Percentiles rank a stretch among this genome's conserved stretches.
These are phyloP conservation scores for Trichosporon inkin DNA, from an alignment of 1,284 basidiomycete genomes.

Conservation along the genomic window DNA sequence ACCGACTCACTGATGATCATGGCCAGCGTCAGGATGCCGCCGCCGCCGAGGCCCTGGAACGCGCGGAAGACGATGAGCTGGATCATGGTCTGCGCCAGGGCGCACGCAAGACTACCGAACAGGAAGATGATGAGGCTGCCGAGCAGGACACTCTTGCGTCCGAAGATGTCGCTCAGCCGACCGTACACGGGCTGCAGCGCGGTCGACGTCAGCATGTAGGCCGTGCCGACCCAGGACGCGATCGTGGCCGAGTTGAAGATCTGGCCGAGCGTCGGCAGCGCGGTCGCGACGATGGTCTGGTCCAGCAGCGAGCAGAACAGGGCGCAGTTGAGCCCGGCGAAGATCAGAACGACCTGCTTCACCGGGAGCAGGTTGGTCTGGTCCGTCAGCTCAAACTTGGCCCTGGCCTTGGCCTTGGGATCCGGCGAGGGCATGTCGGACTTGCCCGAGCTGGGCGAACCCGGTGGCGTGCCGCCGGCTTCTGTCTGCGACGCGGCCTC, in stretches of 20 bases:
- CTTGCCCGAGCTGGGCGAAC: not conserved
- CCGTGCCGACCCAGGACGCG: conserved; percentile 60
- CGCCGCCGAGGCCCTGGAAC: conserved; percentile 31
- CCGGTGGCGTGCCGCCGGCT: not conserved
- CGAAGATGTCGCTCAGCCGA: conserved; percentile 68
- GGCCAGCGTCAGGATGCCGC: conserved; percentile 34
- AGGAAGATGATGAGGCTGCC: conserved; percentile 59
- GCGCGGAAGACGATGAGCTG: conserved; percentile 65
- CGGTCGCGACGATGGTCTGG: conserved; percentile 57
- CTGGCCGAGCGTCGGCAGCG: conserved; percentile 62
- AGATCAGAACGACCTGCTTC: conserved; percentile 60
- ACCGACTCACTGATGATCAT: conserved; percentile 27
- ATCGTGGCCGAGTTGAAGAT: conserved; percentile 62
- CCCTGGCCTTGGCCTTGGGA: conserved; percentile 12
- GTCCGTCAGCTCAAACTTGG: conserved; percentile 56
- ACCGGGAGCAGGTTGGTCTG: conserved; percentile 70
- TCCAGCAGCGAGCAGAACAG: conserved; percentile 57
- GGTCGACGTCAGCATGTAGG: conserved; percentile 32
- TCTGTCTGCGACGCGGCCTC: not conserved
- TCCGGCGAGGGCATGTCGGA: too few species aligned
- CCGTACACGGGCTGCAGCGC: conserved; percentile 61
- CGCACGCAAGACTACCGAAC: conserved; percentile 54
- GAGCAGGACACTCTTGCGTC: conserved; percentile 58
- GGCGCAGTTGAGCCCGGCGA: conserved; percentile 55
- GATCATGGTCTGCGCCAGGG: conserved; percentile 58